These are phyloP conservation scores for Melampsora occidentalis DNA, from an alignment of 1,284 basidiomycete species.

Conservation along the genomic window DNA sequence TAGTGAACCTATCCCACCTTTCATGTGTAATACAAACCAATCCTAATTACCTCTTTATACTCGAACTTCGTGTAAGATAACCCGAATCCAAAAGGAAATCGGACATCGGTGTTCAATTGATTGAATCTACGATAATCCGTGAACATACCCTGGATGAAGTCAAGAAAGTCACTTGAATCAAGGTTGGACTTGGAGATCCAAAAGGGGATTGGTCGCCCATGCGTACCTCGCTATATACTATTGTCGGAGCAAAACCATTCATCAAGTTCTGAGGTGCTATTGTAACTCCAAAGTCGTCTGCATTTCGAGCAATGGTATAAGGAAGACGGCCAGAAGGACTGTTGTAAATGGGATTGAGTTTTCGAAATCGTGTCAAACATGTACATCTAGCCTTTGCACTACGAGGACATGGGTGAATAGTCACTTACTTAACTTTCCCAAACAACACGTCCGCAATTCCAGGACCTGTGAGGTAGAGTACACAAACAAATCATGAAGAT, in stretches of 20 bases:
- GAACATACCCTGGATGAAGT: constrained; percentile 4
- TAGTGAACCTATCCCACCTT: neutral
- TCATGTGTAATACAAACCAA: neutral
- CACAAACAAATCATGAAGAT: constrained; percentile 43
- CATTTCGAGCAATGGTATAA: constrained; percentile 48
- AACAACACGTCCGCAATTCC: constrained; percentile 18
- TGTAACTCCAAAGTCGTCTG: constrained; percentile 46
- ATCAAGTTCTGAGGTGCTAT: constrained; percentile 9
- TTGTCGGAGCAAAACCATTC: neutral
- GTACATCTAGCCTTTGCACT: constrained; percentile 57
- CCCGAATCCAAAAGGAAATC: constrained; percentile 39
- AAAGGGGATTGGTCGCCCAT: constrained; percentile 47
- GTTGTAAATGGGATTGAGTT: no score
- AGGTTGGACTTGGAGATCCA: no score
- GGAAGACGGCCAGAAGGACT: constrained; percentile 44
- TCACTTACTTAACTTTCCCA: neutral
- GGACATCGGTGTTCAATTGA: constrained; percentile 21
- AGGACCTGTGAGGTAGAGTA: constrained; percentile 48
- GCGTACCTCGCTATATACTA: constrained; percentile 50
- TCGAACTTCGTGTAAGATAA: constrained; percentile 41
- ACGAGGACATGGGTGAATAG: constrained; percentile 59
- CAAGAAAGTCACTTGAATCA: no score
- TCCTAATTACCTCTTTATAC: constrained; percentile 5
- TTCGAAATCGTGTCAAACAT: constrained; percentile 61
- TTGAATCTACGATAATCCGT: constrained; percentile 28